Evolutionary conservation across 352 stramenopile species (phyloP), one percentile per base, ranked within the genome.

Genomic region (Phytophthora citrophthora): DNA sequence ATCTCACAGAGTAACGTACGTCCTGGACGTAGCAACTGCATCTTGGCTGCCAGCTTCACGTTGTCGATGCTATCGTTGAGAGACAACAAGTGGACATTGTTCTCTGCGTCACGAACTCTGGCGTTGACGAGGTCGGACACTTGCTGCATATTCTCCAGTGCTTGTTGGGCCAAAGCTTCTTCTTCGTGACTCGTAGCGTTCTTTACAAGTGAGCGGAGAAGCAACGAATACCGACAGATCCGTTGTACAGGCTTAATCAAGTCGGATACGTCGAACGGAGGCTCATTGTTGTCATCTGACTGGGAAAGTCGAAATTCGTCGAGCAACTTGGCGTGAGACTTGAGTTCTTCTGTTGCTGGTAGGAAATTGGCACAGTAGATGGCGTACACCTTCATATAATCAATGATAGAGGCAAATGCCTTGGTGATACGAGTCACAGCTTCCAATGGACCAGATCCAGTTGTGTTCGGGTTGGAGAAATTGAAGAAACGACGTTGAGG

Each of bases 161-260:
- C 59, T 15, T 79, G 46, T 18, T 86, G 49, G 11, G 84, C 50
- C 0, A 81, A 16, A 16, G 61, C n/a, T 4, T 41, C 49, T 40
- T 88, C 73, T 11, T 81, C 57, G 2, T 72, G 60, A 7, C 54
- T 54, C 2, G 44, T 54, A 4, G 73, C 73, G 31, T 80, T 81
- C 24, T 72, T n/a, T 20, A 79, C 70, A 8, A 89, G 62, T 24
- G 76, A 77, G 2, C 65, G 69, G 36, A 90, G 83, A 18, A 92
- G 66, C 43, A 92, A 55, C 12, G 81, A 77, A 49, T 92, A 92
- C 31, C 75, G 77, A 39, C 79, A 92, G 52, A 92, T 86, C 16
- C 83, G 80, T 40, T 92, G 83, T 20, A 89, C 81, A 23, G 83
- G 81, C 34, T 92, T 92, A 56, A 92, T 90, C 13, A 92, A 69